phyloP scores from a whole-genome alignment of 768 basidiomycete species.

The Strobilomyces dryophilus region DNA sequence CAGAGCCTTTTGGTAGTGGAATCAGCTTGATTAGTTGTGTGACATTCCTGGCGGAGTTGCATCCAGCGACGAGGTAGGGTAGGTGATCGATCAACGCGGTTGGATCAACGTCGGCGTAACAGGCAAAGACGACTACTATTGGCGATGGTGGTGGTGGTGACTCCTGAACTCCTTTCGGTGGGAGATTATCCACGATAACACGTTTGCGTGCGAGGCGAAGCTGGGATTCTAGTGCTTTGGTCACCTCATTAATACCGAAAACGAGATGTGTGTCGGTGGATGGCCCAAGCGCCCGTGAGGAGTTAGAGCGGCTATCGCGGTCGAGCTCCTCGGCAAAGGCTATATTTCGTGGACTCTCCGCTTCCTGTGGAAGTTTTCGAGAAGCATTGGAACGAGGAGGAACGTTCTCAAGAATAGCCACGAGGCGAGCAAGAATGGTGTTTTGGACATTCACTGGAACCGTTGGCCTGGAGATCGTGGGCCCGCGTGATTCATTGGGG shows the following conservation, averaged over 20 bases:
- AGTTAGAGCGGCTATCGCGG: background rate
- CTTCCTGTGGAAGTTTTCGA: conserved; percentile 8
- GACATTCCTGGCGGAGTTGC: conserved; percentile 45
- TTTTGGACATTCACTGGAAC: conserved; percentile 64
- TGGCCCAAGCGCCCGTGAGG: background rate
- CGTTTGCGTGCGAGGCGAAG: conserved; percentile 30
- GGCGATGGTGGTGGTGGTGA: conserved; percentile 8
- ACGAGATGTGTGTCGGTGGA: conserved; percentile 37
- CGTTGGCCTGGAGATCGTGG: conserved; percentile 47
- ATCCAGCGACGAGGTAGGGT: conserved; percentile 72
- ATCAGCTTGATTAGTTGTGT: conserved; percentile 49
- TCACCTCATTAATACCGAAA: conserved; percentile 79
- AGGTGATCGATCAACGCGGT: conserved; percentile 68
- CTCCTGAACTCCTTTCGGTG: background rate
- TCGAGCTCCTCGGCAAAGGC: conserved; percentile 22
- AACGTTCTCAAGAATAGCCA: conserved; percentile 49
- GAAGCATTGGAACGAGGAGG: conserved; percentile 32
- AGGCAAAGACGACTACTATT: conserved; percentile 54
- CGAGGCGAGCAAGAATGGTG: conserved; percentile 45
- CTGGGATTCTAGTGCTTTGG: conserved; percentile 64
- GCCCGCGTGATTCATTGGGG: background rate
- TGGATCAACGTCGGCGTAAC: conserved; percentile 72
- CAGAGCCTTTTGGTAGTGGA: conserved; percentile 64
- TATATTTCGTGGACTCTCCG: conserved; percentile 14
- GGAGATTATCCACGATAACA: conserved; percentile 1